Conservation (phyloP, 345 rosid genomes). For the Eucalyptus regnans region DNA sequence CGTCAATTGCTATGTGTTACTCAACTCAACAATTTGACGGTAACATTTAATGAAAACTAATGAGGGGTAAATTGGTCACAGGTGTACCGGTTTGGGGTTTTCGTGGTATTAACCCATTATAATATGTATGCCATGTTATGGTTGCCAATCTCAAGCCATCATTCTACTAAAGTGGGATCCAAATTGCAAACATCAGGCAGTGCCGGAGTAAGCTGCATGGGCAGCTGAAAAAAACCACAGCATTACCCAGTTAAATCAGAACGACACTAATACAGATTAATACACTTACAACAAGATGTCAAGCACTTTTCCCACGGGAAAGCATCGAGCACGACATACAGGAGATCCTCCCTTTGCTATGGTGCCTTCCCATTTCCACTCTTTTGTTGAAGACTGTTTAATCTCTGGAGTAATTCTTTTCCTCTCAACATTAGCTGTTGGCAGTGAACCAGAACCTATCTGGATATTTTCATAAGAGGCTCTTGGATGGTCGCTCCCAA, state of each 20-base stretch:
- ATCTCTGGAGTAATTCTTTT: conserved; percentile 49
- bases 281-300: conserved; percentile 79
- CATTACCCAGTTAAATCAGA: background rate
- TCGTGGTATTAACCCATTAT: background rate
- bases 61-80: background rate
- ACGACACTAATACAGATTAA: background rate
- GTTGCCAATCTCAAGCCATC: background rate
- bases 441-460: conserved; percentile 26
- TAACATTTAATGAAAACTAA: background rate
- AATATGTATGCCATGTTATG: background rate
- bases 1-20: background rate
- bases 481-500: conserved; percentile 16
- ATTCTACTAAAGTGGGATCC: background rate
- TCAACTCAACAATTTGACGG: background rate
- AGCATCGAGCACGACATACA: conserved; percentile 83
- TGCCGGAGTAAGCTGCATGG: background rate
- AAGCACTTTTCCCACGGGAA: conserved; percentile 85
- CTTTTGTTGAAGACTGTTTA: conserved; percentile 39
- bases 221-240: background rate
- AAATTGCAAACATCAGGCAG: background rate
- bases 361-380: conserved; percentile 99
- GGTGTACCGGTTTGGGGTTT: too few species aligned
- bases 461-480: conserved; percentile 39
- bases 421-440: conserved; percentile 31
- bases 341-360: conserved; percentile 94